A percentile compares a stretch with the other conserved stretches of the same genome.
phyloP scores from a whole-genome alignment of 129 eudicot species.

The Pseudognaphalium luteoalbum region DNA sequence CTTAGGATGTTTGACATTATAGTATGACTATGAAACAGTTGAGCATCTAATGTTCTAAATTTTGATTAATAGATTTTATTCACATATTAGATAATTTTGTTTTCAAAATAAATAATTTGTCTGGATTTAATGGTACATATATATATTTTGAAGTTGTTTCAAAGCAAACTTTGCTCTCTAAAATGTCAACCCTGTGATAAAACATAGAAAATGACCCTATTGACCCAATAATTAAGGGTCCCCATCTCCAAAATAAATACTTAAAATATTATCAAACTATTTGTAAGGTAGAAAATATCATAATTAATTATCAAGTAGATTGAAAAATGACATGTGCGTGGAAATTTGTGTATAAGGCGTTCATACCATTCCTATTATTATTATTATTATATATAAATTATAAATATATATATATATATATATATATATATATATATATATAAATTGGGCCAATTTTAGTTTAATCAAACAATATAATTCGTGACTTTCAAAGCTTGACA shows the following conservation, averaged over 20 bases:
- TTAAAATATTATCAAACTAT: constrained; percentile 5
- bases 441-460: too few species aligned
- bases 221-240: constrained; percentile 24
- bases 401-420: too few species aligned
- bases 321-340: constrained; percentile 18
- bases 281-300: background rate
- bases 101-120: background rate
- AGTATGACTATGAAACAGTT: too few species aligned
- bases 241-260: constrained; percentile 3
- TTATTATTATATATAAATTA: too few species aligned
- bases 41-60: too few species aligned
- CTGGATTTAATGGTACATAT: background rate
- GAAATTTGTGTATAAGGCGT: constrained; percentile 23
- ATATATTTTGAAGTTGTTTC: constrained; percentile 21
- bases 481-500: too few species aligned
- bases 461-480: too few species aligned
- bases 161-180: constrained; percentile 23
- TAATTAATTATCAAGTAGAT: constrained; percentile 2
- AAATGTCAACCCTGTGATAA: constrained; percentile 28
- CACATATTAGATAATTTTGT: too few species aligned
- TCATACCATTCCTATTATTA: constrained; percentile 28
- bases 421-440: too few species aligned
- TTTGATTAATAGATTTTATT: too few species aligned
- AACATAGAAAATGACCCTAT: constrained; percentile 1
- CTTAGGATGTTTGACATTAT: too few species aligned